Evolutionary conservation across 768 basidiomycete genomes (phyloP), one percentile per base, ranked within the genome.

Genomic region (Pulveroboletus ravenelii): DNA sequence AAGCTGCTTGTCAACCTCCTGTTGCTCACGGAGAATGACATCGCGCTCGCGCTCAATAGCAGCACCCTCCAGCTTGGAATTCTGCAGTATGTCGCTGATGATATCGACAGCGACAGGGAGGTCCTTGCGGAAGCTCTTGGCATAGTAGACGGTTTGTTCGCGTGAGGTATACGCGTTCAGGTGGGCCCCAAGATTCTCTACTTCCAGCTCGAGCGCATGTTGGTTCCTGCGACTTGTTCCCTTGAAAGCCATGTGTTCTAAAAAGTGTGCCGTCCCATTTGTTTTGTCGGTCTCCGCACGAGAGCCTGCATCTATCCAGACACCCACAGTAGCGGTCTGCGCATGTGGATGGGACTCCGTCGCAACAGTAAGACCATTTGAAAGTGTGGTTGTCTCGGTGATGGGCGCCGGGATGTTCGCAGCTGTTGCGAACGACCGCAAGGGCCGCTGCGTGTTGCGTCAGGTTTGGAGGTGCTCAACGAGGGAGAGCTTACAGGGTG

Each of bases 111-210:
- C 83, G 43, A 78, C 77, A 12, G 84, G 79, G 10, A 98, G 90
- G 68, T 98, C 96, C 77, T 93, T 89, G 69, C 87, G 81, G 84
- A 99, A 98, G 67, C 89, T 87, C 79, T 98, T 97, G 63, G 95
- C 95, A 66, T 97, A 97, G 78, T 97, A 99, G 49, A 97, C 94
- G 18, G 96, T 99, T 73, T 98, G 95, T 74, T 99, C 96, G 54
- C 96, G 82, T 23, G 94, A 96, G 9, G 96, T 99, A 74, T 97
- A 98, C 43, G 96, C 95, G 68, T 98, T 98, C 50, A 99, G 74
- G 69, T 97, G 93, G 15, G 94, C 92, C 58, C 96, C 96, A 50
- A 98, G 78, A 73, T 96, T 94, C 75, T 99, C 96, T 20, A 98
- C 95, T 70, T 97, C 93, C 50, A 97, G 81, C 72, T 98, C 96